Evolutionary conservation across 495 filamentous ascomycete genomes (phyloP).

Genomic region (Chaetomium tenue): DNA sequence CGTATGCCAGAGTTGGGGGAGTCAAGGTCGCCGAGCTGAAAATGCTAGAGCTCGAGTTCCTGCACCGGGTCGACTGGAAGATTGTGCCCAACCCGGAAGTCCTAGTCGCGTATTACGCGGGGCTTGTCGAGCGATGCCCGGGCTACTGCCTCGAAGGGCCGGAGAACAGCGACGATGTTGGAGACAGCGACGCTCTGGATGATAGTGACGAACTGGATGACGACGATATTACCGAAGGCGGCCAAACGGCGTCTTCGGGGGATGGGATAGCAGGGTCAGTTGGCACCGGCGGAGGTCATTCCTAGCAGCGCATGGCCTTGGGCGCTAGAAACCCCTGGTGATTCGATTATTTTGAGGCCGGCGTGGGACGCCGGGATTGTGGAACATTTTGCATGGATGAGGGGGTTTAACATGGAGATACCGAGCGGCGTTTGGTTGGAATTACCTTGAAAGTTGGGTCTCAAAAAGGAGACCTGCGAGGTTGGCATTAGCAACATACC

Average conservation of each 20-base stretch:
- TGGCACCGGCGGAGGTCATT: not conserved
- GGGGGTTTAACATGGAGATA: not conserved
- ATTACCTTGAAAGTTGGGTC: not conserved
- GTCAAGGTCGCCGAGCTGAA: slow-evolving; percentile 85
- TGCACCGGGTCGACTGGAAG: slow-evolving; percentile 88
- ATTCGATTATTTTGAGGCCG: not conserved
- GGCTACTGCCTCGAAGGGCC: slow-evolving; percentile 46
- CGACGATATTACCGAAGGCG: slow-evolving; percentile 8
- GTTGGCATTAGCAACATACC: not conserved
- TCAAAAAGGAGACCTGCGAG: not conserved
- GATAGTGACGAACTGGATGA: slow-evolving; percentile 31
- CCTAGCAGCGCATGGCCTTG: not conserved
- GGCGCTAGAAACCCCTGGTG: not conserved
- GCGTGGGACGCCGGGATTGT: not conserved
- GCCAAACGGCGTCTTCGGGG: not conserved
- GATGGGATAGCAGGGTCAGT: not conserved
- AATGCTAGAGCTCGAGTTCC: slow-evolving; percentile 89
- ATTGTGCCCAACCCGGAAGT: slow-evolving; percentile 95
- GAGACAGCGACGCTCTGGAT: slow-evolving; percentile 24
- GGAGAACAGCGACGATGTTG: slow-evolving; percentile 25
- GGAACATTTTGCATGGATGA: not conserved
- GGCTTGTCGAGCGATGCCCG: slow-evolving; percentile 63
- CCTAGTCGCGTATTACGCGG: slow-evolving; percentile 86
- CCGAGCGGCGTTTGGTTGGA: slow-evolving; percentile 13
- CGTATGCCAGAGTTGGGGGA: slow-evolving; percentile 90